Evolutionary conservation across 164 flowering plant genomes (phyloP), one percentile per base, ranked within the genome.

Genomic region (Tetracentron sinense): DNA sequence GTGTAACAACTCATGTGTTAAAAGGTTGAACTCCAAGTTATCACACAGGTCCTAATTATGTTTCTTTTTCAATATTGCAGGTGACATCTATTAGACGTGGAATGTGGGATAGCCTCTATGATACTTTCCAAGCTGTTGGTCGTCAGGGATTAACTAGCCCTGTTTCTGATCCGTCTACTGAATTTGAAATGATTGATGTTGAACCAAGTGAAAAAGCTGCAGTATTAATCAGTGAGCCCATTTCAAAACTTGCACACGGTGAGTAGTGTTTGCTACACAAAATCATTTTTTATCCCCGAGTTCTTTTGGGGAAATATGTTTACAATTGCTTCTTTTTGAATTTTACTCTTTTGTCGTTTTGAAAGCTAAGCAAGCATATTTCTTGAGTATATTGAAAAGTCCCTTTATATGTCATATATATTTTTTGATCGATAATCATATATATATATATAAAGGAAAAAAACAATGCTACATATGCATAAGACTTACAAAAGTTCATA

Each of bases 91-190:
- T 94, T 22, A 89, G 83, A 76, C 21, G 30, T 64, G 97, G 96
- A 63, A 81, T 87, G 85, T 88, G 88, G 85, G 95, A 91, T 72
- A 86, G 86, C 74, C 76, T 86, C 15, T 91, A 87, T 75, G 96
- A 88, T 60, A 50, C 84, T 38, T 64, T 89, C 33, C 88, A 81
- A 72, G 67, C 67, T 2, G 25, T 75, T 27, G 71, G 63, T 54
- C 78, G 77, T 12, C 56, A 56, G 59, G 79, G 72, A 35, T 46
- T 52, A 51, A 29, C 38, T 33, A 35, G 55, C 54, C 49, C 63
- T 65, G 51, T 16, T 55, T 48, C 70, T 55, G 64, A 71, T 30
- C 77, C 62, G 5, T 19, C n/a, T 50, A 42, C 66, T 38, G 82
- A 77, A 47, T 66, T 44, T 63, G 82, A 81, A 72, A 73, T 53